Base-by-base conservation (phyloP, 2,329 filamentous ascomycete genomes). In the Onygenales sp. region DNA sequence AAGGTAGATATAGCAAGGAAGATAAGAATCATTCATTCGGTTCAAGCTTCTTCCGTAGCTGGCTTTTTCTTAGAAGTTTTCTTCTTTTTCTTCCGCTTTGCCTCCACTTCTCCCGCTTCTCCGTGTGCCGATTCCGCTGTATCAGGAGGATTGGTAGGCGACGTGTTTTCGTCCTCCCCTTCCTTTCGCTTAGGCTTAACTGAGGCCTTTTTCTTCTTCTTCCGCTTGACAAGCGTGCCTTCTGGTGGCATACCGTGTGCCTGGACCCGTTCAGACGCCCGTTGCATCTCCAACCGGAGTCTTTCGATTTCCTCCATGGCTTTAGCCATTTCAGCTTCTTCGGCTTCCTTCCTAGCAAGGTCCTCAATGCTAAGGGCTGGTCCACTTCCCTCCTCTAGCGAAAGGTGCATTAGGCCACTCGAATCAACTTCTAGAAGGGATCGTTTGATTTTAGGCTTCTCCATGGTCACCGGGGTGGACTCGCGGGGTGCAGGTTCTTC, bases 231-330 rank as follows among this genome's bases (percentile, higher is more conserved):
- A 13, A 76, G 60, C 10, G 66, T 71, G 13, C 75, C 75, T 51
- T 76, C 75, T 4, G 67, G 62, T 21, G 73, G 70, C 17, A 72
- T 69, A 3, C 71, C 72, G 41, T 72, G 80, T 31, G 63, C 55
- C 39, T 71, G 62, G 21, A 75, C 71, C n/a, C 73, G 68, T 56
- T 78, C 75, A 8, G 72, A 71, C 36, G 68, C 71, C 54, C 75
- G 66, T 58, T 77, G 74, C 90, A 97, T 95, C 71, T 95, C 89
- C 54, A 96, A 75, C 51, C 93, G 78, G 55, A 94, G 73, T 50
- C 84, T 78, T 73, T 97, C 92, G 2, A 98, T 87, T 68, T 96
- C 88, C 67, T 85, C 85, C 76, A 96, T 83, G 7, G 92, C 93
- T 63, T 83, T 83, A 44, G 82, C 83, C 89, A 96, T 95, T 70